phyloP scores from a whole-genome alignment of 2,329 filamentous ascomycete genomes.

The Claviceps spartinae region DNA sequence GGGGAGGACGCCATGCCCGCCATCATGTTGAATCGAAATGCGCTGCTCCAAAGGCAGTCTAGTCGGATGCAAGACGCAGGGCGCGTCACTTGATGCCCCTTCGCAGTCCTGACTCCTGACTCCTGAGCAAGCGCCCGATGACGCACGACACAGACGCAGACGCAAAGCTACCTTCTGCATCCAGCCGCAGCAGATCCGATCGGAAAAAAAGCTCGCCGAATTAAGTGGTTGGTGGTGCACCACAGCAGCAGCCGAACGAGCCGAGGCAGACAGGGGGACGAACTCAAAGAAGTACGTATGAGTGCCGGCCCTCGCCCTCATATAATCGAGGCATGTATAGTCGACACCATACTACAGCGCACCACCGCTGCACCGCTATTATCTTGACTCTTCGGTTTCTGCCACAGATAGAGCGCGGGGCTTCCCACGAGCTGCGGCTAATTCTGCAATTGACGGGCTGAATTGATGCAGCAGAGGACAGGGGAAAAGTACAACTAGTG shows the following conservation, averaged over 20 bases:
- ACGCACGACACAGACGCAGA: neutral
- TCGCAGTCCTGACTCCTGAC: neutral
- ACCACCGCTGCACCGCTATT: neutral
- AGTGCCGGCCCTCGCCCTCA: neutral
- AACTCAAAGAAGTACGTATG: neutral
- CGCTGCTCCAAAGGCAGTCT: neutral
- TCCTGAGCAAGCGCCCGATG: neutral
- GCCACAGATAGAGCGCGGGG: neutral
- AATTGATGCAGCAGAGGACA: neutral
- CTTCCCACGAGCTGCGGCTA: neutral
- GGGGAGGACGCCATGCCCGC: neutral
- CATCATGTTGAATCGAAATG: neutral
- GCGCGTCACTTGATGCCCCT: neutral
- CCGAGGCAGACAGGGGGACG: neutral
- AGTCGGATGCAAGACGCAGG: neutral
- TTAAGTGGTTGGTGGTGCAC: constrained; percentile 3
- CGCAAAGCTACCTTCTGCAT: neutral
- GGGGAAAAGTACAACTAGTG: neutral
- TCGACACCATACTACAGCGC: neutral
- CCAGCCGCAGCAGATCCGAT: neutral
- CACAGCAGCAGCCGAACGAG: neutral
- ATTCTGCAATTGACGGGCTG: neutral
- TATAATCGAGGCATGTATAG: neutral
- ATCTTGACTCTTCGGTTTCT: neutral
- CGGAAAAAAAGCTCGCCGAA: constrained; percentile 1